Conservation (phyloP, 768 basidiomycete species). For the Melanogaster broomeanus region DNA sequence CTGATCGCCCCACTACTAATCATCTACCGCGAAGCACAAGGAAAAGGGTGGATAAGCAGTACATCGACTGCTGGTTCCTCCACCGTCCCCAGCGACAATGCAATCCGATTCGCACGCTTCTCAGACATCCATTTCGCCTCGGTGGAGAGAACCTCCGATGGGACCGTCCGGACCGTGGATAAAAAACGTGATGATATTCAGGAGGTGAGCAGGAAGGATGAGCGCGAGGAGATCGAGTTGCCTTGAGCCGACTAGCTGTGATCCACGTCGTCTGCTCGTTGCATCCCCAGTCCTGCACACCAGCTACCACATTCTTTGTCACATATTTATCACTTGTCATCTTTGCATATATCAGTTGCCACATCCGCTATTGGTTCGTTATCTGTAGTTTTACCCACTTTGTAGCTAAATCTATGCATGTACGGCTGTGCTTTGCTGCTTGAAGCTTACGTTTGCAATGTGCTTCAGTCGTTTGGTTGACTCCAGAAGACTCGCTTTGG, state of each 20-base stretch:
- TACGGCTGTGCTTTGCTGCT: too few species aligned
- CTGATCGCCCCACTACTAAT: conserved; percentile 40
- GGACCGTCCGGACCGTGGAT: background rate
- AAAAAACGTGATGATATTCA: background rate
- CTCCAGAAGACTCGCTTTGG: too few species aligned
- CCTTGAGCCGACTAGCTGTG: background rate
- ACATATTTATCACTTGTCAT: too few species aligned
- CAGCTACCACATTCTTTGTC: background rate
- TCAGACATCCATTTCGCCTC: conserved; percentile 27
- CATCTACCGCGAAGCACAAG: conserved; percentile 39
- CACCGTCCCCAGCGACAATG: background rate
- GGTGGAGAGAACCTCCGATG: background rate
- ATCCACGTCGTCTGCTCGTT: background rate
- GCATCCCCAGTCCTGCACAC: background rate
- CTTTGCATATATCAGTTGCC: too few species aligned
- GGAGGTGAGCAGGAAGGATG: background rate
- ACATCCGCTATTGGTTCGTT: too few species aligned
- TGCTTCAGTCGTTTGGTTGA: too few species aligned
- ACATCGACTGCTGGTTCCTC: conserved; percentile 3
- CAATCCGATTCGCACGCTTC: conserved; percentile 15
- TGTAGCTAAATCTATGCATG: too few species aligned
- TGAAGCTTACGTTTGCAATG: too few species aligned
- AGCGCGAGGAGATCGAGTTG: background rate
- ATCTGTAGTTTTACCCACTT: too few species aligned
- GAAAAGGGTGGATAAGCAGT: conserved; percentile 36